Percentiles rank a stretch among this genome's conserved stretches.
Conservation (phyloP, 257 asterid genomes). For the Salvia splendens region DNA sequence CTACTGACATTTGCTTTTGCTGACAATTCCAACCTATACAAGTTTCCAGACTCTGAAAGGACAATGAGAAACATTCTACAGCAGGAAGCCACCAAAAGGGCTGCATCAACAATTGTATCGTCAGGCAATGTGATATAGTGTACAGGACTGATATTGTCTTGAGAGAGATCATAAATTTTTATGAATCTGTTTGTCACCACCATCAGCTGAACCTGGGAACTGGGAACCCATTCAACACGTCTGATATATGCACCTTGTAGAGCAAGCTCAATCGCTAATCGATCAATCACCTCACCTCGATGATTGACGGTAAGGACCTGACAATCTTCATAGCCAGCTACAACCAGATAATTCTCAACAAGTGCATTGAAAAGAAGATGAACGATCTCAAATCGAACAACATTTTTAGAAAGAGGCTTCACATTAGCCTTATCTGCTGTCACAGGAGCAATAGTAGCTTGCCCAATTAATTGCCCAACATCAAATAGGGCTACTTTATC, state of each 20-base stretch:
- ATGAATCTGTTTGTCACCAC: slow-evolving; percentile 91
- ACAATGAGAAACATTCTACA: slow-evolving; percentile 75
- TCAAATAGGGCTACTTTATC: slow-evolving; percentile 98
- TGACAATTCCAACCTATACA: slow-evolving; percentile 90
- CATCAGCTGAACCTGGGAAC: slow-evolving; percentile 98
- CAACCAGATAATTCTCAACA: slow-evolving; percentile 88
- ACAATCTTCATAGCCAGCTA: slow-evolving; percentile 99
- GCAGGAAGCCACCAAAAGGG: slow-evolving; percentile 75
- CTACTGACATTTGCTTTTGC: slow-evolving; percentile 79
- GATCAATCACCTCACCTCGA: slow-evolving; percentile 97
- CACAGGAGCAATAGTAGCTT: slow-evolving; percentile 90
- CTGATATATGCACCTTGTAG: slow-evolving; percentile 97
- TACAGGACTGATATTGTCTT: slow-evolving; percentile 92
- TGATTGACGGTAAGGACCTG: slow-evolving; percentile 92
- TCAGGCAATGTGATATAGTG: slow-evolving; percentile 85
- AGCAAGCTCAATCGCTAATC: slow-evolving; percentile 94
- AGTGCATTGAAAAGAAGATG: slow-evolving; percentile 82
- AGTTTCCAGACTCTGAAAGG: slow-evolving; percentile 75
- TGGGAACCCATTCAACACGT: slow-evolving; percentile 93
- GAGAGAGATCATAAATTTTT: slow-evolving; percentile 91
- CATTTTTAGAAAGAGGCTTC: slow-evolving; percentile 95
- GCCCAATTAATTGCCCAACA: slow-evolving; percentile 97
- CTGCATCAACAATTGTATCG: slow-evolving; percentile 78
- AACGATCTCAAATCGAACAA: slow-evolving; percentile 94
- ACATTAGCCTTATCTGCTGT: slow-evolving; percentile 98